phyloP scores from a whole-genome alignment of 2,329 filamentous ascomycete genomes.

The Fusarium ramigenum region DNA sequence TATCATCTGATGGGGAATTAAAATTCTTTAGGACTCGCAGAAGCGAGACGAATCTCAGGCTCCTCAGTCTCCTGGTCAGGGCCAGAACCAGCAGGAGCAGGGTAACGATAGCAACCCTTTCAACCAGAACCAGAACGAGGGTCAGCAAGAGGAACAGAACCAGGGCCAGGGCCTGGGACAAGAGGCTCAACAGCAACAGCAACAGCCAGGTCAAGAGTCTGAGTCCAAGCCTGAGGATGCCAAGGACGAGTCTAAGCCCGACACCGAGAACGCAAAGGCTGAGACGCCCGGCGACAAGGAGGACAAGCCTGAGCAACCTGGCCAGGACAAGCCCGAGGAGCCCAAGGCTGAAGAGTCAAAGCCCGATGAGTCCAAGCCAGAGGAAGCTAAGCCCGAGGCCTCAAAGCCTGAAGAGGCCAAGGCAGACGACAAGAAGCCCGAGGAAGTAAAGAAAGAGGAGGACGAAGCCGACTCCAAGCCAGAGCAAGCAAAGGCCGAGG shows the following conservation, averaged over 20 bases:
- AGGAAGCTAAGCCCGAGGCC: neutral
- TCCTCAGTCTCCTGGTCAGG: constrained; percentile 16
- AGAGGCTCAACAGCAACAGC: constrained; percentile 20
- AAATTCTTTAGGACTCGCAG: constrained; percentile 27
- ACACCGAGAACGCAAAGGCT: constrained; percentile 16
- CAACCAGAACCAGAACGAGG: constrained; percentile 2
- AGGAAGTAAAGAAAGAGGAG: constrained; percentile 20
- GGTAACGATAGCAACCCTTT: constrained; percentile 17
- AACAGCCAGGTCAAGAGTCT: constrained; percentile 19
- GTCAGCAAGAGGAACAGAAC: neutral
- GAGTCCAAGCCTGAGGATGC: constrained; percentile 4
- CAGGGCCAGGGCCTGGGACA: neutral
- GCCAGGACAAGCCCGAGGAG: neutral
- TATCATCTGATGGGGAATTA: neutral
- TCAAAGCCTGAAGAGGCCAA: constrained; percentile 11
- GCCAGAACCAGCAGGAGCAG: constrained; percentile 10
- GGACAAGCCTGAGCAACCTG: constrained; percentile 11
- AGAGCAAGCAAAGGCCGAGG: constrained; percentile 11
- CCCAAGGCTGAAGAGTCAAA: neutral
- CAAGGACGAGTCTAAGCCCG: constrained; percentile 12
- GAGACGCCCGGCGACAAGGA: constrained; percentile 12
- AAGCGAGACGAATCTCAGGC: constrained; percentile 23
- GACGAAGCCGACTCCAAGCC: constrained; percentile 1
- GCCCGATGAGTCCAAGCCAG: constrained; percentile 1
- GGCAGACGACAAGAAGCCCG: constrained; percentile 16